Evolutionary conservation across 2,329 filamentous ascomycete species (phyloP), one percentile per base, ranked within the genome.

Genomic region (Atkinsonella hypoxylon): DNA sequence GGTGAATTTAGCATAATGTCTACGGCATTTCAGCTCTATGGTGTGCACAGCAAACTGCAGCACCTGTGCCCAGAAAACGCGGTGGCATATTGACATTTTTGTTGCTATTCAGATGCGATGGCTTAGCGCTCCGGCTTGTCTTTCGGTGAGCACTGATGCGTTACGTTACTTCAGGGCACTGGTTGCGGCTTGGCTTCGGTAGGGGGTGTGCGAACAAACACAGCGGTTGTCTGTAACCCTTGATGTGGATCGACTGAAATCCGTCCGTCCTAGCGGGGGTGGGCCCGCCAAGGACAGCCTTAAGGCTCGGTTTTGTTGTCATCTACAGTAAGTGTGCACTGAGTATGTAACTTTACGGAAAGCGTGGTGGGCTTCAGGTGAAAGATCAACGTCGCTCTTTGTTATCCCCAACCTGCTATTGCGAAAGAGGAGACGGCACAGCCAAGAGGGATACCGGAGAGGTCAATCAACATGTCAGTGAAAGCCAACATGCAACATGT

Each of bases 131-230:
- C 34, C 34, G 41, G 11, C 48, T 31, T n/a, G 32, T 15, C 39
- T 41, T 39, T 39, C 41, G 44, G 50, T 32, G 30, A 54, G 45
- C 50, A 47, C 47, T 50, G 52, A 54, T 50, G 48, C 50, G 50
- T 54, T 51, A 50, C 50, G 50, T 54, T 51, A 52, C 53, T 48
- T 50, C 53, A 52, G 45, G 48, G 20, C 30, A 38, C 31, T 6
- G 6, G 26, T n/a, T 11, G 18, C 15, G 34, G 20, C 32, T 38
- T 38, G 12, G 15, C 20, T 10, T 34, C 13, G 32, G 32, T 10
- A 34, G 32, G 7, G 32, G 32, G 9, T 10, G 10, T 13, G 8
- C 3, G 9, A 34, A 34, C 10, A 34, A 34, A 38, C 7, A 18
- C 13, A 47, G 32, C 34, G 36, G 45, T 11, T 32, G 15, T 20